A percentile compares a stretch with the other conserved stretches of the same genome.
These are phyloP conservation scores for Citrus australasica DNA, from an alignment of 345 rosid species.

Conservation along the genomic window DNA sequence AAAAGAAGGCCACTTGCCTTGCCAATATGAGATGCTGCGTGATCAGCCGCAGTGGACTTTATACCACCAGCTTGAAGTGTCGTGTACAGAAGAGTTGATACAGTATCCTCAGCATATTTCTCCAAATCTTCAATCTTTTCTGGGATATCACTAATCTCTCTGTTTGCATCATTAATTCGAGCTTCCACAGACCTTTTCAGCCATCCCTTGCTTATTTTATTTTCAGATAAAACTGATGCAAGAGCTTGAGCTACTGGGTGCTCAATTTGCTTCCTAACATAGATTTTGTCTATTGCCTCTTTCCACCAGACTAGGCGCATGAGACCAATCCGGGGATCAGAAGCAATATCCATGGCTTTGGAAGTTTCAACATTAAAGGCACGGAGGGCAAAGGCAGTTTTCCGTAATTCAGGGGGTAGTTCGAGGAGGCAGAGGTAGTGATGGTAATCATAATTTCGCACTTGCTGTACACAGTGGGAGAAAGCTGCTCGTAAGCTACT, in stretches of 20 bases:
- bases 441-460: slow-evolving; percentile 87
- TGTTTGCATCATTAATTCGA: slow-evolving; percentile 67
- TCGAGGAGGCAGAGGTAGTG: slow-evolving; percentile 96
- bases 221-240: slow-evolving; percentile 63
- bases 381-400: slow-evolving; percentile 87
- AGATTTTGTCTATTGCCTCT: slow-evolving; percentile 86
- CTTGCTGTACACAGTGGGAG: slow-evolving; percentile 84
- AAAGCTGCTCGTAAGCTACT: slow-evolving; percentile 64
- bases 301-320: slow-evolving; percentile 97
- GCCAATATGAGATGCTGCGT: slow-evolving; percentile 87
- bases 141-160: slow-evolving; percentile 63
- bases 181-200: slow-evolving; percentile 85
- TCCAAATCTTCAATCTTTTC: slow-evolving; percentile 68
- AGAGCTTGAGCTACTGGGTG: slow-evolving; percentile 83
- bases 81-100: slow-evolving; percentile 71
- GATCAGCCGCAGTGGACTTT: slow-evolving; percentile 74
- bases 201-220: slow-evolving; percentile 75
- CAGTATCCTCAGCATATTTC: slow-evolving; percentile 82
- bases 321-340: slow-evolving; percentile 85
- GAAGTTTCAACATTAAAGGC: slow-evolving; percentile 95
- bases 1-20: slow-evolving; percentile 91
- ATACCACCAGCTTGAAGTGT: slow-evolving; percentile 89
- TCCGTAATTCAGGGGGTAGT: slow-evolving; percentile 73
- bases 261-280: slow-evolving; percentile 56
- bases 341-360: slow-evolving; percentile 91